phyloP scores from a whole-genome alignment of 208 protist genomes.

The Giardia muris region DNA sequence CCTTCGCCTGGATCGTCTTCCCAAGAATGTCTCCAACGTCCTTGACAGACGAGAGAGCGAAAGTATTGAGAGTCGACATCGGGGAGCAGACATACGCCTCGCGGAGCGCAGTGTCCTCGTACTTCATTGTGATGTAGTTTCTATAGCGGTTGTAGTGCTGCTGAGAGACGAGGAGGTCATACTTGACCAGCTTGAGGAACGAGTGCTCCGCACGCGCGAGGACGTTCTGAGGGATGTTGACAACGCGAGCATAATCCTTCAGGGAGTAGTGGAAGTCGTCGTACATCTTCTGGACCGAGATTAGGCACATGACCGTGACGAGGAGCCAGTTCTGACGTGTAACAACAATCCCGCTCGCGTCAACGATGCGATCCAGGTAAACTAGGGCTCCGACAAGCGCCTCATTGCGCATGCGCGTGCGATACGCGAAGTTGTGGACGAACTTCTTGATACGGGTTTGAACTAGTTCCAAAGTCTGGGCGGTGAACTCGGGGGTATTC shows the following conservation, averaged over 20 bases:
- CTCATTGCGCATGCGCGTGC: constrained; percentile 20
- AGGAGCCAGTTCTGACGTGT: background rate
- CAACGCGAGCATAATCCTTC: constrained; percentile 18
- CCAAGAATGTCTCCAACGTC: background rate
- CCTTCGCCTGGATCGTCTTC: background rate
- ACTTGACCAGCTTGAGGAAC: constrained; percentile 18
- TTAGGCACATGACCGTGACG: background rate
- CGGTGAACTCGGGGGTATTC: background rate
- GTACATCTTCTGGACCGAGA: constrained; percentile 13
- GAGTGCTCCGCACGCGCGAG: background rate
- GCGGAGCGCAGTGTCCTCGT: background rate
- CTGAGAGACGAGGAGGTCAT: constrained; percentile 4
- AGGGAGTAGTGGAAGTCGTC: constrained; percentile 29
- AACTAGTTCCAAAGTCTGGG: background rate
- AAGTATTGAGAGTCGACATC: background rate
- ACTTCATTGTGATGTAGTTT: constrained; percentile 14
- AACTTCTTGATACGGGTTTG: background rate
- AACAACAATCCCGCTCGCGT: background rate
- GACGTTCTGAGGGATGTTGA: background rate
- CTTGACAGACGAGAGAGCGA: background rate
- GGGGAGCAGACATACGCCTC: background rate
- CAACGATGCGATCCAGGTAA: constrained; percentile 25
- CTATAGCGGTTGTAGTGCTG: background rate
- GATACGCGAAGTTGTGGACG: constrained; percentile 23
- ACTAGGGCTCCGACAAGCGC: constrained; percentile 18